Evolutionary conservation across 176 grass and related monocot genomes (phyloP), one percentile per base, ranked within the genome.

Genomic region (Saccharum officinarum): DNA sequence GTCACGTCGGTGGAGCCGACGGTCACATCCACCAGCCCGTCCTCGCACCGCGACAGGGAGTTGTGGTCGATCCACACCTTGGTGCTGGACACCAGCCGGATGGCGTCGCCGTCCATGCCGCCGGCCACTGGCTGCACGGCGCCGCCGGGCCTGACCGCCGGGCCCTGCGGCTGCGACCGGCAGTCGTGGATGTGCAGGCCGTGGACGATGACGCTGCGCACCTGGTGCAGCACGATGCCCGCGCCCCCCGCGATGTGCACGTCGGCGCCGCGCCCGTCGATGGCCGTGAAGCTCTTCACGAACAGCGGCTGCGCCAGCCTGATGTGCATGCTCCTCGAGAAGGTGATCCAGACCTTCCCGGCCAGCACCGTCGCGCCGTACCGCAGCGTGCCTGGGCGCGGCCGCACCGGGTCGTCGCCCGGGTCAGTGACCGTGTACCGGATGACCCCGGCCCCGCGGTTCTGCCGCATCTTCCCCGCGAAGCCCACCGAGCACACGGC

Each of bases 1-100:
- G 96, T 98, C 47, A 98, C 78, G 30, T 79, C 77, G 10, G 93
- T 95, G 36, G 89, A 95, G 2, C 96, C 93, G 3, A 86, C 80
- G 8, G 96, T 93, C 13, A 90, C 91, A 59, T 98, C 96, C 2
- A 98, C 1, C 49, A 95, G 89, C 31, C 93, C 95, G 22, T 98
- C 95, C 77, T 90, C 65, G 89, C 85, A 82, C 17, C 47, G 80
- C 38, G 87, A 90, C 23, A 93, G 83, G 33, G 85, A 92, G 87
- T 98, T 98, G 93, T 95, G 93, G 52, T 98, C 95, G 84, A 98
- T 87, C 95, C 92, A 98, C 15, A 98, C 89, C 77, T 92, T 93
- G 33, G 63, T 31, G 45, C 89, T 86, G 3, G 73, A 18, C 64
- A 92, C 89, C 37, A 93, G 73, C 66, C 91, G 80, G 78, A 98